Conservation (phyloP, 768 basidiomycete species). For the Amanita pallidorosea region DNA sequence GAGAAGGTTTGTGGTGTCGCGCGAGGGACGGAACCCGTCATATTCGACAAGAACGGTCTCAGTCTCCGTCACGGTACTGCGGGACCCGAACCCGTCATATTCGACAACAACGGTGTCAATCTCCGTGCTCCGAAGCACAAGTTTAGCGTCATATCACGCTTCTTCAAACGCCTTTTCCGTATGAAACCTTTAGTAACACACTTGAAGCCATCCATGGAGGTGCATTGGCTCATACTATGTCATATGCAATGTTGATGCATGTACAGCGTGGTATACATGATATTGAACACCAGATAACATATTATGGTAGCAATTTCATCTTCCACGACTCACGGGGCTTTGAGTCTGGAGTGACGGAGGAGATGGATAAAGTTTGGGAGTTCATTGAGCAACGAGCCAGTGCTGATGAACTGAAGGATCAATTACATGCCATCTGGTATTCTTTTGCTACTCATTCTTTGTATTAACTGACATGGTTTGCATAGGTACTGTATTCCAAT, state of each 20-base stretch:
- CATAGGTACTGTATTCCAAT: constrained; percentile 28
- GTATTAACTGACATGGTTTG: background rate
- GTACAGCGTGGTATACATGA: constrained; percentile 19
- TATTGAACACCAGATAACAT: constrained; percentile 19
- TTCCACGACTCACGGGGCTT: constrained; percentile 34
- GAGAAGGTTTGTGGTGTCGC: too few species aligned
- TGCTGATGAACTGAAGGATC: constrained; percentile 10
- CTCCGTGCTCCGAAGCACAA: background rate
- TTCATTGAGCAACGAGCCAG: constrained; percentile 20
- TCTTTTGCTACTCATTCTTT: background rate
- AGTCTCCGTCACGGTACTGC: too few species aligned
- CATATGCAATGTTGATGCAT: too few species aligned
- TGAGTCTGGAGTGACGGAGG: constrained; percentile 20
- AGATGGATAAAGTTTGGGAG: constrained; percentile 16
- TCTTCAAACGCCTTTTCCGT: background rate
- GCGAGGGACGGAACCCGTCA: too few species aligned
- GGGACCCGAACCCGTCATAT: too few species aligned
- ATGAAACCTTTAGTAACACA: too few species aligned
- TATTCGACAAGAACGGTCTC: too few species aligned
- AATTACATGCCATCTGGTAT: constrained; percentile 30
- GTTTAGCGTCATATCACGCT: background rate
- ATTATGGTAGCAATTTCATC: constrained; percentile 21
- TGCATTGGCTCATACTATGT: too few species aligned
- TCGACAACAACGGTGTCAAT: too few species aligned
- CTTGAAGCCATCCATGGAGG: background rate